These are phyloP conservation scores for Draba incana DNA, from an alignment of 345 rosid genomes.

Conservation along the genomic window DNA sequence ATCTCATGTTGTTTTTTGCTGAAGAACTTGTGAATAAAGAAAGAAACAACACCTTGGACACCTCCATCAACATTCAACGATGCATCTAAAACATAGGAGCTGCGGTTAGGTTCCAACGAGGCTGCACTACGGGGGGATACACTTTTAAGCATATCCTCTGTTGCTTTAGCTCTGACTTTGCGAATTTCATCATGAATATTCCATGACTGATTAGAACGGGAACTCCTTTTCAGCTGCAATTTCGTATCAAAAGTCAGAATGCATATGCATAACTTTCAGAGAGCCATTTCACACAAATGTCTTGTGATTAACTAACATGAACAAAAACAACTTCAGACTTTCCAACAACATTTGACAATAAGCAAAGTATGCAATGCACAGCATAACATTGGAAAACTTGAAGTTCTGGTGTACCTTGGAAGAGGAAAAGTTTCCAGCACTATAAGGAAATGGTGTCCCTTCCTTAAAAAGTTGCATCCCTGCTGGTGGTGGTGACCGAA, in stretches of 20 bases:
- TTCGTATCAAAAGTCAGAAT: conserved; percentile 35
- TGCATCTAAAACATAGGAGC: conserved; percentile 38
- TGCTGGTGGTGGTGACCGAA: conserved; percentile 49
- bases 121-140: conserved; percentile 48
- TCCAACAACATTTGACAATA: conserved; percentile 24
- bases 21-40: conserved; percentile 20
- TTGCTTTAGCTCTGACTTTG: conserved; percentile 86
- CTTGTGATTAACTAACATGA: conserved; percentile 4
- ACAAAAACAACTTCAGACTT: conserved; percentile 14
- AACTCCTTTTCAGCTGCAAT: conserved; percentile 61
- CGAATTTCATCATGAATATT: conserved; percentile 85
- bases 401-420: conserved; percentile 54
- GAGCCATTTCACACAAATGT: conserved; percentile 23
- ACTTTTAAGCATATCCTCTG: conserved; percentile 75
- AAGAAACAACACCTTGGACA: conserved; percentile 36
- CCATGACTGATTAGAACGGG: conserved; percentile 65
- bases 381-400: conserved; percentile 12
- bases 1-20: conserved; percentile 18
- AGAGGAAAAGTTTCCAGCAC: conserved; percentile 47
- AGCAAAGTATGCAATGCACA: conserved; percentile 8
- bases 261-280: neutral
- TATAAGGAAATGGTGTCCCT: conserved; percentile 51
- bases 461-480: conserved; percentile 56
- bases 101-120: conserved; percentile 47
- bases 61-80: conserved; percentile 44